Evolutionary conservation across 768 basidiomycete species (phyloP), one percentile per base, ranked within the genome.

Genomic region (Boletus vermiculosoides): DNA sequence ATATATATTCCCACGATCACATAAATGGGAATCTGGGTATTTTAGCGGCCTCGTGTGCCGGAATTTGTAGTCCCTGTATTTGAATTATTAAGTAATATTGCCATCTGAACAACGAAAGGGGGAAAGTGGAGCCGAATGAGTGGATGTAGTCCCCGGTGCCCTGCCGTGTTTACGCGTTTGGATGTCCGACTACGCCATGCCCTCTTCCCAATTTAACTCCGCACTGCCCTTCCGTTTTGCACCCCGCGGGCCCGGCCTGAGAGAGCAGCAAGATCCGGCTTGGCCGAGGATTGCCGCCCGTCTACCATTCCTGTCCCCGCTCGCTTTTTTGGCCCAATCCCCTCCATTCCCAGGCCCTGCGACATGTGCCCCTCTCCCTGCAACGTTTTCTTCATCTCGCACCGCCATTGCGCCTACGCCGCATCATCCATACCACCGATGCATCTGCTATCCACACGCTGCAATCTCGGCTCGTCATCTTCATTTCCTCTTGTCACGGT

Each of bases 301-400:
- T 56, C 31, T 51, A 30, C 50, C 52, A 16, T 22, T 44, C 20
- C 28, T 37, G 25, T 45, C 7, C 48, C 58, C 61, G 54, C 49
- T 57, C 56, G 36, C n/a, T n/a, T n/a, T n/a, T n/a, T n/a, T n/a
- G n/a, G n/a, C n/a, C n/a, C n/a, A n/a, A n/a, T n/a, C 46, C 18
- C 18, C 66, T 59, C 56, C 56, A 46, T 50, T 57, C 50, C 47
- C 57, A 53, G 52, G 48, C 49, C 55, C 57, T 50, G 51, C 39
- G 50, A 69, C 67, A 68, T 58, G 62, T 66, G 66, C 54, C 41
- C 61, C 54, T 25, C 36, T 50, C 46, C 34, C 25, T 60, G 55
- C 64, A 72, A 72, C 71, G 72, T 71, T 73, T 68, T 66, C 57
- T 73, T 72, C 70, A 71, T 71, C 64, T 66, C 52, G 40, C 54